Conservation (phyloP, 2,329 filamentous ascomycete genomes). For the Tolypocladium amazonense region DNA sequence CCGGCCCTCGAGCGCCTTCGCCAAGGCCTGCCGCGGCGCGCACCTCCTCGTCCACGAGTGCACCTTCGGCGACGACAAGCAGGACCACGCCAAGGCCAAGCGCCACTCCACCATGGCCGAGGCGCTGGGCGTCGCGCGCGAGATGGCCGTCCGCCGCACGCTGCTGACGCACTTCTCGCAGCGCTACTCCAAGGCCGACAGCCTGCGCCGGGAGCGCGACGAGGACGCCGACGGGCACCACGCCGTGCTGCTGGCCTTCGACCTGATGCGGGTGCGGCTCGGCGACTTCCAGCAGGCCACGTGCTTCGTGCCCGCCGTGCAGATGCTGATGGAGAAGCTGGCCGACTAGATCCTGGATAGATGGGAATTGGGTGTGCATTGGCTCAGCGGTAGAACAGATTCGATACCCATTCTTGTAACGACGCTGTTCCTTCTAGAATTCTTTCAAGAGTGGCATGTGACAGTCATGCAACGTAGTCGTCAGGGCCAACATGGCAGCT, state of each 20-base stretch:
- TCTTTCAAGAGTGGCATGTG: too few species aligned
- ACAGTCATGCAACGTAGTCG: neutral
- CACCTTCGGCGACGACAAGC: conserved; percentile 83
- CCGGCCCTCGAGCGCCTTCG: conserved; percentile 63
- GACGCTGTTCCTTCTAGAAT: neutral
- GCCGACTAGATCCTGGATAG: neutral
- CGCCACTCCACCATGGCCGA: conserved; percentile 84
- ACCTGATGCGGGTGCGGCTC: conserved; percentile 65
- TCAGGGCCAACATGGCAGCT: neutral
- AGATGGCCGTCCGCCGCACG: conserved; percentile 71
- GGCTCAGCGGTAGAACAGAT: neutral
- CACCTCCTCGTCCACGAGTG: conserved; percentile 91
- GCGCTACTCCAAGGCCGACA: conserved; percentile 63
- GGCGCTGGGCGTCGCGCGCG: conserved; percentile 64
- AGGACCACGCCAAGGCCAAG: conserved; percentile 71
- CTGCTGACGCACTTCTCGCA: conserved; percentile 93
- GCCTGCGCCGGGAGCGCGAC: conserved; percentile 12
- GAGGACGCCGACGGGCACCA: conserved; percentile 24
- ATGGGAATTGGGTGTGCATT: too few species aligned
- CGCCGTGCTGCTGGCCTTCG: conserved; percentile 59
- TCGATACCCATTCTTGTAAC: neutral
- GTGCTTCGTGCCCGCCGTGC: conserved; percentile 48
- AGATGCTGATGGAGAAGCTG: conserved; percentile 36
- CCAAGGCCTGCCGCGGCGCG: conserved; percentile 57
- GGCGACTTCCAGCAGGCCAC: conserved; percentile 60